Evolutionary conservation across 2,329 filamentous ascomycete genomes (phyloP), one percentile per base, ranked within the genome.

Genomic region (Emergomyces orientalis): DNA sequence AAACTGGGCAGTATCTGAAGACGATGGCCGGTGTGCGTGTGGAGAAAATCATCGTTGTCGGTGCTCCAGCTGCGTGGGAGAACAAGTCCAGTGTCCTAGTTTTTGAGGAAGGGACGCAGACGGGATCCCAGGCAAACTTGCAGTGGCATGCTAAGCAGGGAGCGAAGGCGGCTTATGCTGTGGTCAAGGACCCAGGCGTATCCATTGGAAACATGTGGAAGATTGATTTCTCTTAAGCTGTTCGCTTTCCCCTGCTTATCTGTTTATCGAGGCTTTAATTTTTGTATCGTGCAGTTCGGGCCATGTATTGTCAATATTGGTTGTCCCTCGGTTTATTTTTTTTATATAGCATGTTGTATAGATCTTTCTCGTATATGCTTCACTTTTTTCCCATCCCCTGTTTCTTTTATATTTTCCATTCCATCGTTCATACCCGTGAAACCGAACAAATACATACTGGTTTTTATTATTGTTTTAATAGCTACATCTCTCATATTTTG

Each of bases 31-130:
- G 84, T 54, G 91, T 97, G 2, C 79, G 82, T 8, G 86, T 97
- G 0, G 91, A 96, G 78, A 91, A 88, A 77, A 83, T 97, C 62
- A 81, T 97, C 56, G 70, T 99, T 58, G 86, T 97, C 25, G 90
- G 90, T 54, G 90, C 90, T 2, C 89, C 91, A 0, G 79, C 82
- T 41, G 76, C 78, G 25, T 96, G 91, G 92, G 83, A 83, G 65
- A 78, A 77, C 58, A 88, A 85, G 78, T 80, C 76, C 66, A 81
- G 80, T 67, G 87, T 86, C 1, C 72, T 71, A 7, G 73, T 80
- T 37, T 71, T 73, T 11, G 76, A 82, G 74, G 70, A 82, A 84
- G 72, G 74, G n/a, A 68, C 72, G 19, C 75, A 75, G 63, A 64
- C 70, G n/a, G 73, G 69, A 22, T 76, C 73, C 64, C 77, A 82